Evolutionary conservation across 2,329 filamentous ascomycete species (phyloP), one percentile per base, ranked within the genome.

Genomic region (Pseudocercospora vitis): DNA sequence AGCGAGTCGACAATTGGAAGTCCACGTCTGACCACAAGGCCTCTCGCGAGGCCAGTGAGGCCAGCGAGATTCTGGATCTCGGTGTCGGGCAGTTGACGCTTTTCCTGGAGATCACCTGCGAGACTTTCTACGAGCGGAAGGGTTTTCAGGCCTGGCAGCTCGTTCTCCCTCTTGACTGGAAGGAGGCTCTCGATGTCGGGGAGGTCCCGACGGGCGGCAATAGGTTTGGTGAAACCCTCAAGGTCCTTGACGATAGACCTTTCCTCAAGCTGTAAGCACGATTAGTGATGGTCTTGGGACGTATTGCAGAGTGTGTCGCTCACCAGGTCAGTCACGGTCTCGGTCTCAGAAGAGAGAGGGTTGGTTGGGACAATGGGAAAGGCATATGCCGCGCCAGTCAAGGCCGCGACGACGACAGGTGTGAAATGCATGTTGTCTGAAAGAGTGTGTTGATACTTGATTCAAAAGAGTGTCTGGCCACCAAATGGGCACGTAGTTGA

Each of bases 381-480:
- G 23, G 40, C 40, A 45, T 28, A 26, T 11, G 40, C 40, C 24
- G 40, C n/a, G 11, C 40, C 40, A 29, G 12, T 29, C 5, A 45
- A 24, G 24, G 40, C 40, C 21, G 24, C 40, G 19, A 45, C 24
- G 7, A 45, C 7, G 40, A 45, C n/a, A 9, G 40, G 21, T 45
- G 24, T 14, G 23, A 29, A n/a, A 29, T 19, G 40, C 40, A 45
- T 45, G 19, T 16, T 29, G 21, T 26, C 23, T 45, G n/a, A 29
- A 45, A 8, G 40, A 29, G 40, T 29, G 40, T 45, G 40, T 16
- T 45, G 11, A 45, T 45, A 7, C 9, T n/a, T 18, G n/a, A 21
- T 45, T 45, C 40, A 45, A 45, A 45, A 7, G 40, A 45, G 23
- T 45, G 40, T 45, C 40, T 26, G 40, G 37, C 37, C 37, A 40